Conservation (phyloP, 202 grass and related monocot genomes). For the Zoysia matrella region DNA sequence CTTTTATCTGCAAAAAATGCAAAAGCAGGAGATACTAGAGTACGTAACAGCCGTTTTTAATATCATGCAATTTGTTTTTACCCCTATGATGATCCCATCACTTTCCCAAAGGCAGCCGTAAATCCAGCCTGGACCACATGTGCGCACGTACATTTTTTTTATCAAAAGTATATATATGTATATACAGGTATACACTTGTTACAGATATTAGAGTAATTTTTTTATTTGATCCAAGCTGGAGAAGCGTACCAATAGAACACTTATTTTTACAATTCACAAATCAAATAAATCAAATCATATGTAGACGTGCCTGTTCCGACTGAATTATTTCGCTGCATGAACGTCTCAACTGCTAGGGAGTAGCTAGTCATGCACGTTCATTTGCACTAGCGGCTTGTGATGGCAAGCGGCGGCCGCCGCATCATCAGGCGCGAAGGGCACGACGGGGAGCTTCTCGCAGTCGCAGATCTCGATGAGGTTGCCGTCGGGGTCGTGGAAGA, state of each 20-base stretch:
- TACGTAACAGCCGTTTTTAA: background rate
- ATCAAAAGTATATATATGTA: too few relatives aligned
- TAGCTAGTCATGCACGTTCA: conserved; percentile 6
- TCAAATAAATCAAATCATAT: background rate
- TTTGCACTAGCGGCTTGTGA: background rate
- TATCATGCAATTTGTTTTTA: background rate
- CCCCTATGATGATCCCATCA: conserved; percentile 1
- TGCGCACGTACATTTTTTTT: too few relatives aligned
- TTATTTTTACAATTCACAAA: background rate
- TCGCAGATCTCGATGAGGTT: conserved; percentile 88
- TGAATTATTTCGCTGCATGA: too few relatives aligned
- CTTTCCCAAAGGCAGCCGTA: background rate
- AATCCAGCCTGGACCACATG: background rate
- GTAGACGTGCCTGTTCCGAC: background rate
- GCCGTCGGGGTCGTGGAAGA: conserved; percentile 81
- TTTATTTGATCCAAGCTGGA: too few relatives aligned
- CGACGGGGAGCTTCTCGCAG: conserved; percentile 68
- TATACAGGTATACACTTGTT: too few relatives aligned
- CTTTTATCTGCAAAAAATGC: background rate
- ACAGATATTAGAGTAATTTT: too few relatives aligned
- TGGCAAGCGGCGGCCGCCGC: background rate
- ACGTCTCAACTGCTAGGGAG: too few relatives aligned
- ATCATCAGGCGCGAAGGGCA: conserved; percentile 31
- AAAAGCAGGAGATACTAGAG: background rate
- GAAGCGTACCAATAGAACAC: too few relatives aligned